Conservation (phyloP, 148 eudicot species). For the Agrostemma githago region DNA sequence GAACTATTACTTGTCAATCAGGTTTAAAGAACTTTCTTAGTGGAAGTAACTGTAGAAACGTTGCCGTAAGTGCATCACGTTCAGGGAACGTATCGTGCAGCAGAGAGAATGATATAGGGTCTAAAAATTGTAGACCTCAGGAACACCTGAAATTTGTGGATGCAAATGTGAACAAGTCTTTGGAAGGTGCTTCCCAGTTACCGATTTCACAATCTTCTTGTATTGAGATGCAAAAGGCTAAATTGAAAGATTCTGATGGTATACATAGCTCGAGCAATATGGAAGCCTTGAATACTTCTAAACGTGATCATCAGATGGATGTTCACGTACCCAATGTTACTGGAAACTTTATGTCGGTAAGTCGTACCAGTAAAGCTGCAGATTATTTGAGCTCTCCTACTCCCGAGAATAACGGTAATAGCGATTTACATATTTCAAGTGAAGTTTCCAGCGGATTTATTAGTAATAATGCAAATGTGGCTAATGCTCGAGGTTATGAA, state of each 20-base stretch:
- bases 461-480: constrained; percentile 15
- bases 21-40: background rate
- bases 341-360: background rate
- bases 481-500: constrained; percentile 42
- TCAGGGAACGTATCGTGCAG: background rate
- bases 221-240: background rate
- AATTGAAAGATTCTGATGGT: constrained; percentile 8
- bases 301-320: background rate
- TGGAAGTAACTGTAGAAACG: background rate
- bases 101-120: background rate
- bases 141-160: background rate
- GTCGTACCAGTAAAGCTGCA: background rate
- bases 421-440: constrained; percentile 29
- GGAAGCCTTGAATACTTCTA: constrained; percentile 8
- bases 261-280: constrained; percentile 18
- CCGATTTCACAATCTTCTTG: background rate
- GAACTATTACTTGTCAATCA: background rate
- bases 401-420: background rate
- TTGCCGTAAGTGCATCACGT: background rate
- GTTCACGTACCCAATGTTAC: background rate
- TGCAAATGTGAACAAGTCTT: background rate
- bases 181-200: background rate
- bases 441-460: constrained; percentile 23
- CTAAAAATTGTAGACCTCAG: background rate
- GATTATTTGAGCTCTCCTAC: background rate